Evolutionary conservation across 2,329 filamentous ascomycete genomes (phyloP), one percentile per base, ranked within the genome.

Genomic region (Fusarium chlamydosporum): DNA sequence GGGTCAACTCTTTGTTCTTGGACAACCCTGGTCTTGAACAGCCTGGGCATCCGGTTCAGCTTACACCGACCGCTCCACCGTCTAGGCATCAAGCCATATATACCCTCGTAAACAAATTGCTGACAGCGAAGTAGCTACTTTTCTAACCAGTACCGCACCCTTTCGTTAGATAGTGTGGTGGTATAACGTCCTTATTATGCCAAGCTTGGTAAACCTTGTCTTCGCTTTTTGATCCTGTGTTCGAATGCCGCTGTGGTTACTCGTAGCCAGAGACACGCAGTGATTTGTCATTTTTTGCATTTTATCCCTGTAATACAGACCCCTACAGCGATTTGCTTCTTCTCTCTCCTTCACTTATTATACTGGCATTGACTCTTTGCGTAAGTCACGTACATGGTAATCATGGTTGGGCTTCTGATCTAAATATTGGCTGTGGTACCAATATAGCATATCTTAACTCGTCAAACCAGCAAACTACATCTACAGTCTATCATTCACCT

Each of bases 51-150:
- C 6, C n/a, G 11, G 15, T 12, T 6, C 38, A 7, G n/a, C 31
- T 50, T 38, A 38, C 23, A 38, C n/a, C 29, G 16, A 27, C 16
- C 33, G 15, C 33, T 20, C 33, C 51, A 46, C 40, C 38, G 8
- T 38, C 8, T 6, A 42, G 23, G 33, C 20, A 35, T 18, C 46
- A 50, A 16, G 3, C 9, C 1, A 42, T 52, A 57, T 42, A 57
- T 50, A 48, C 9, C 13, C 16, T 27, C 6, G 9, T 7, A 34
- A 13, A 23, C 40, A 11, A 29, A 12, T 20, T 7, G 9, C 13
- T 7, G 2, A 34, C 47, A 57, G 55, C 46, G 55, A 37, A 57
- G 55, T 57, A 57, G 55, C 55, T 53, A 26, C 33, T 18, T 13
- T 15, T 2, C 7, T n/a, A 23, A 23, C 18, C 20, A 23, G 38